Evolutionary conservation across 345 rosid species (phyloP), one percentile per base, ranked within the genome.

Genomic region (Syzygium grande): DNA sequence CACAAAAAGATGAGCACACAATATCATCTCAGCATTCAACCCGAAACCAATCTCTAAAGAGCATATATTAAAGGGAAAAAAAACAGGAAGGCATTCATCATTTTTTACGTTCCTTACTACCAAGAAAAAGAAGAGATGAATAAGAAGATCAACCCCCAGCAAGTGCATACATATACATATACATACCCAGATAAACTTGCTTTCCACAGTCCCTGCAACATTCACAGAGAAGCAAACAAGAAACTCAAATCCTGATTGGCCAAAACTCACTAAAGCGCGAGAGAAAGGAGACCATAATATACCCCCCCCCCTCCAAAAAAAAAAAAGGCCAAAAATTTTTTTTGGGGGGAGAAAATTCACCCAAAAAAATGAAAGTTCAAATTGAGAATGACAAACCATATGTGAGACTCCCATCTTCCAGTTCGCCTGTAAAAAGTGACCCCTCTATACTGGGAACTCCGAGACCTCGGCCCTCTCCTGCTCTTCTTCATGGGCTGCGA

Each of bases 331-430:
- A 14, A 58, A 59, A 12, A 23, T 52, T 2, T 34, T 56, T n/a
- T 43, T 30, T 85, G 5, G 52, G 34, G 34, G 25, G 8, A 77
- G 53, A 56, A 56, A 43, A 61, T 54, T 6, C 15, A 56, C 22
- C 3, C 2, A 9, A 11, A 22, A 21, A 51, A 38, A 30, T 43
- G 46, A 29, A 12, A 65, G 51, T 19, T 46, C 41, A 49, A 17
- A 21, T 30, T 30, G 41, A 22, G 43, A 58, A 55, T 15, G 41
- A 90, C 91, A 19, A 68, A 96, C 99, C 99, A 98, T 86, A 98
- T 98, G 92, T 98, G 99, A 85, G 99, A 98, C 90, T 98, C 99
- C 99, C 99, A 98, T 87, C 99, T 93, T 84, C 99, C 99, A 34
- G 99, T 98, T 87, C 99, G 93, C 91, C 99, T 93, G 90, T 98